Conservation (phyloP, 805 yeast species). For the Teunomyces stri region DNA sequence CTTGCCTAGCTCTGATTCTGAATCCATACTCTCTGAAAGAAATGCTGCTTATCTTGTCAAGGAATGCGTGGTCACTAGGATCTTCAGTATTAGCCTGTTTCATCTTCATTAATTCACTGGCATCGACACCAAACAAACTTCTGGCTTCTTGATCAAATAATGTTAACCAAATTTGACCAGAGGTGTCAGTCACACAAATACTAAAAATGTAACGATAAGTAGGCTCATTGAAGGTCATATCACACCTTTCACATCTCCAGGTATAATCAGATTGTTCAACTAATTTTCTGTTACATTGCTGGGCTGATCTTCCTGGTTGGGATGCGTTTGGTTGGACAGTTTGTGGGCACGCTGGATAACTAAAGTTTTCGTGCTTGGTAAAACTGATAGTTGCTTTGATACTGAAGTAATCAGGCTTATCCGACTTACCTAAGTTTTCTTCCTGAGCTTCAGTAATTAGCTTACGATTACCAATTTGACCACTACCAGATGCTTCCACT, state of each 20-base stretch:
- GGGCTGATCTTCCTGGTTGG: constrained; percentile 23
- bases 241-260: constrained; percentile 95
- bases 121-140: constrained; percentile 58
- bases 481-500: constrained; percentile 42
- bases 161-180: constrained; percentile 85
- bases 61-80: constrained; percentile 34
- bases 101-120: constrained; percentile 58
- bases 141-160: constrained; percentile 84
- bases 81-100: constrained; percentile 33
- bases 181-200: constrained; percentile 71
- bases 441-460: constrained; percentile 63
- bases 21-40: constrained; percentile 71
- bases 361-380: constrained; percentile 70
- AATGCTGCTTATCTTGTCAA: constrained; percentile 42
- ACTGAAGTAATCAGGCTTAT: constrained; percentile 75
- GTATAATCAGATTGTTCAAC: constrained; percentile 64
- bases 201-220: constrained; percentile 76
- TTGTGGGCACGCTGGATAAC: constrained; percentile 84
- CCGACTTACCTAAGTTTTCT: constrained; percentile 69
- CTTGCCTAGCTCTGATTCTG: constrained; percentile 79
- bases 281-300: constrained; percentile 76
- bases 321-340: constrained; percentile 31
- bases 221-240: constrained; percentile 65
- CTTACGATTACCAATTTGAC: constrained; percentile 54
- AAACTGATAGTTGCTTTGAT: constrained; percentile 72